phyloP scores from a whole-genome alignment of 495 filamentous ascomycete species.

The Penicillium coffeae region DNA sequence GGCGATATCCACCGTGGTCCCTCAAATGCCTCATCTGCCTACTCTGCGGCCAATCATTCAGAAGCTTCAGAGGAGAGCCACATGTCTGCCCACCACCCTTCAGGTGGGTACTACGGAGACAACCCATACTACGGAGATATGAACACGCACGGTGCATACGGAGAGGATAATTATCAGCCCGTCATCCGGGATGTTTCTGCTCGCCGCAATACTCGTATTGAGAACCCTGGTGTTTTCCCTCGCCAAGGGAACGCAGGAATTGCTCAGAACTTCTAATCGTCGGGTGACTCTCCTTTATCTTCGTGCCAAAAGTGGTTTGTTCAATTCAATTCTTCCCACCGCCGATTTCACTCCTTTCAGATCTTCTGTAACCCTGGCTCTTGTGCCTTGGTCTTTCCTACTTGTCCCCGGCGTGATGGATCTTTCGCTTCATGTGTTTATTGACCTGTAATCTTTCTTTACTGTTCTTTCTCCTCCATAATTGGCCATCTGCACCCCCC shows the following conservation, averaged over 20 bases:
- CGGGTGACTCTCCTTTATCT: background rate
- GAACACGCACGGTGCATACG: slow-evolving; percentile 54
- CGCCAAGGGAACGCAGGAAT: slow-evolving; percentile 91
- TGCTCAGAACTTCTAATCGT: slow-evolving; percentile 88
- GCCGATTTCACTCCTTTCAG: slow-evolving; percentile 20
- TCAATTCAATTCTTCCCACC: slow-evolving; percentile 5
- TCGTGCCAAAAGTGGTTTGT: slow-evolving; percentile 8
- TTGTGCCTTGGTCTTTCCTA: slow-evolving; percentile 11
- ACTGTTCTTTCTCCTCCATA: slow-evolving; percentile 1
- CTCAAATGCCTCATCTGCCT: slow-evolving; percentile 94
- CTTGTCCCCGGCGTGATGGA: slow-evolving; percentile 27
- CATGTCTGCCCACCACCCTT: slow-evolving; percentile 46
- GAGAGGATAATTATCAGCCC: slow-evolving; percentile 60
- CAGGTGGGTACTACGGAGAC: slow-evolving; percentile 47
- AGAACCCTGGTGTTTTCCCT: slow-evolving; percentile 80
- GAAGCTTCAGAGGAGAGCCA: slow-evolving; percentile 77
- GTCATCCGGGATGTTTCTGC: slow-evolving; percentile 94
- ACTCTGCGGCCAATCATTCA: slow-evolving; percentile 77
- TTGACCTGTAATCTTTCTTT: slow-evolving; percentile 13
- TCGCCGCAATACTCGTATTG: slow-evolving; percentile 86
- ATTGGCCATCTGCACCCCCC: background rate
- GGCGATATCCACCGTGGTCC: slow-evolving; percentile 79
- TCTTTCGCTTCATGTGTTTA: slow-evolving; percentile 25
- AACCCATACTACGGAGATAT: slow-evolving; percentile 55
- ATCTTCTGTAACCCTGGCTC: slow-evolving; percentile 9